A percentile compares a stretch with the other conserved stretches of the same genome.
Conservation (phyloP, 176 grass and related monocot genomes). For the Alloteropsis semialata region DNA sequence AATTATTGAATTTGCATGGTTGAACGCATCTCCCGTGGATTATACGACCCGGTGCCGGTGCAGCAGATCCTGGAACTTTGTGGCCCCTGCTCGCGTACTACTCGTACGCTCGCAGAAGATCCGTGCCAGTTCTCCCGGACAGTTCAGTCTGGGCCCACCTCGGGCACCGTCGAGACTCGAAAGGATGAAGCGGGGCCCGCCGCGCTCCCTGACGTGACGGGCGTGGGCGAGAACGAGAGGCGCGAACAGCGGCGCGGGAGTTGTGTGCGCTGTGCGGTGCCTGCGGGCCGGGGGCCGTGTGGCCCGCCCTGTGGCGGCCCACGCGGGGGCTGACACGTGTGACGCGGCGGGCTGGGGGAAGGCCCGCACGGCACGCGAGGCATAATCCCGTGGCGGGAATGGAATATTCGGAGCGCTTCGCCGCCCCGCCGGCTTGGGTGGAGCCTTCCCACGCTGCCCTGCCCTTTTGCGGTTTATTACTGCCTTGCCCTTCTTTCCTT, state of each 20-base stretch:
- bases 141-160: too few relatives aligned
- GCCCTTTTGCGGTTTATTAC: background rate
- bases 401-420: slow-evolving; percentile 41
- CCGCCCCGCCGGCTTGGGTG: background rate
- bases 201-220: too few relatives aligned
- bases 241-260: too few relatives aligned
- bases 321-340: background rate
- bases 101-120: background rate
- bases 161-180: too few relatives aligned
- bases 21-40: background rate
- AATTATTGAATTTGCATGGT: background rate
- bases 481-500: background rate
- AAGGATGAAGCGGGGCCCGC: too few relatives aligned
- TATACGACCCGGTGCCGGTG: background rate
- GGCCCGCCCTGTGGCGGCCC: background rate
- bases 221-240: too few relatives aligned
- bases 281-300: background rate
- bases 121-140: background rate
- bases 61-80: background rate
- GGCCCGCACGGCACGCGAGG: slow-evolving; percentile 25
- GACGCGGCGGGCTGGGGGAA: background rate
- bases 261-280: background rate
- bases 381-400: slow-evolving; percentile 37
- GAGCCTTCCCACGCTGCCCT: background rate
- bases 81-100: background rate